Evolutionary conservation across 1,284 basidiomycete species (phyloP).

Genomic region (Peniophora sp.): DNA sequence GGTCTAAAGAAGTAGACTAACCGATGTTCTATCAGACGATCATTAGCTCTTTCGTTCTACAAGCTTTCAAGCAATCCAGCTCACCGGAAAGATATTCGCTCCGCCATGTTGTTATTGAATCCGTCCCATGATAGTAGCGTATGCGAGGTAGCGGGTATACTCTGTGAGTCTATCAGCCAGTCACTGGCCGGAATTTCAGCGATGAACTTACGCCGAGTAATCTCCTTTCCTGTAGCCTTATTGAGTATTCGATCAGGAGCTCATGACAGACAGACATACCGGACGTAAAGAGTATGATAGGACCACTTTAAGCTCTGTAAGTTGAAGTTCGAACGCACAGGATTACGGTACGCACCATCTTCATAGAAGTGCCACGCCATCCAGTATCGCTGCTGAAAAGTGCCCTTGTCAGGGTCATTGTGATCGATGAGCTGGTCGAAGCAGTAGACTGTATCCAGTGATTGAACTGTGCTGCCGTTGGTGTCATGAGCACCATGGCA

Average conservation of each 20-base stretch:
- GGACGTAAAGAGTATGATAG: slow-evolving; percentile 53
- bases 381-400: slow-evolving; percentile 70
- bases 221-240: slow-evolving; percentile 36
- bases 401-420: slow-evolving; percentile 60
- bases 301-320: slow-evolving; percentile 45
- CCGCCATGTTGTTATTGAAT: slow-evolving; percentile 63
- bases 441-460: slow-evolving; percentile 38
- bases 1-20: too few relatives aligned
- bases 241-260: slow-evolving; percentile 26
- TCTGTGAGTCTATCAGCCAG: slow-evolving; percentile 22
- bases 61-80: too few relatives aligned
- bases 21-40: too few relatives aligned
- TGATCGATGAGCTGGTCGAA: slow-evolving; percentile 74
- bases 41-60: too few relatives aligned
- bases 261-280: slow-evolving; percentile 26
- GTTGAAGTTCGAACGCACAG: background rate
- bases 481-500: too few relatives aligned
- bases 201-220: slow-evolving; percentile 16
- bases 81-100: slow-evolving; percentile 50
- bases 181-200: slow-evolving; percentile 3
- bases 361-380: slow-evolving; percentile 57
- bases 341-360: slow-evolving; percentile 26
- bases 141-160: slow-evolving; percentile 53
- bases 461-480: background rate
- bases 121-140: slow-evolving; percentile 53